A percentile compares a stretch with the other conserved stretches of the same genome.
Conservation (phyloP, 176 grass and related monocot species). For the Microstegium vimineum region DNA sequence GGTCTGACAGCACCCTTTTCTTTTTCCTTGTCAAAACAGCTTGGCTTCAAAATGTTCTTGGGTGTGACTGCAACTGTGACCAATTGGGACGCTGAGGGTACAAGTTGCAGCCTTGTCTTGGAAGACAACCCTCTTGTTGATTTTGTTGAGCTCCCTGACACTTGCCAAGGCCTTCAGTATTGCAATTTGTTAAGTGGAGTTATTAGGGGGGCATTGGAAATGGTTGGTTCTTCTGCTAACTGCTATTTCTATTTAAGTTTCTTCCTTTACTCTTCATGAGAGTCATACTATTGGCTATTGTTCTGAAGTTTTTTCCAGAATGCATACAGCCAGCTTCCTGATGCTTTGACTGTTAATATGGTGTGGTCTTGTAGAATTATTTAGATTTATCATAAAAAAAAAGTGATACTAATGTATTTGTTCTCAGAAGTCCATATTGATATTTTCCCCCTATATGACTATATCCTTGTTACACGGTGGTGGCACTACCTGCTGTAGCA, state of each 20-base stretch:
- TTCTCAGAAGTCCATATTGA: not conserved
- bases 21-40: conserved; percentile 34
- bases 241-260: not conserved
- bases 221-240: conserved; percentile 51
- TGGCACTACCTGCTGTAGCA: not conserved
- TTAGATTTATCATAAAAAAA: not conserved
- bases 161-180: conserved; percentile 89
- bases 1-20: not conserved
- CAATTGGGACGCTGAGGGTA: conserved; percentile 96
- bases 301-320: not conserved
- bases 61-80: conserved; percentile 87
- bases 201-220: conserved; percentile 90
- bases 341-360: not conserved
- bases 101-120: conserved; percentile 86
- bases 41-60: conserved; percentile 99
- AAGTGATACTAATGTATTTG: not conserved
- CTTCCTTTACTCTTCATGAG: not conserved
- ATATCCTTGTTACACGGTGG: not conserved
- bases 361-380: not conserved
- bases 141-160: conserved; percentile 98
- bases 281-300: not conserved
- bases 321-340: not conserved
- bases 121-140: conserved; percentile 98
- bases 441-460: not conserved
- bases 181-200: conserved; percentile 95